These are phyloP conservation scores for Diutina catenulata DNA, from an alignment of 1,139 yeast genomes.

Conservation along the genomic window DNA sequence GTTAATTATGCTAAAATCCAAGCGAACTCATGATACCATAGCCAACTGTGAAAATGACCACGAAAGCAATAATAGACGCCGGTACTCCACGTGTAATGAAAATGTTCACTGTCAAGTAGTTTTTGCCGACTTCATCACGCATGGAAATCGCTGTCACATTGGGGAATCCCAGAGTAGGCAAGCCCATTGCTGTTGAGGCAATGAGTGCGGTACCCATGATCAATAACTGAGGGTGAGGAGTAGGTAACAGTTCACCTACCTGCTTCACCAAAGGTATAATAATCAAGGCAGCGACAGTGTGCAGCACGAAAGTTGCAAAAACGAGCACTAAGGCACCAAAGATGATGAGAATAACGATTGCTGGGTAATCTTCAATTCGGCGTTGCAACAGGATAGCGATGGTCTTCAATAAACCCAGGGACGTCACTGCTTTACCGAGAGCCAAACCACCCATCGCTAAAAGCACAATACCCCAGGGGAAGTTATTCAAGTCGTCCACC, in stretches of 20 bases:
- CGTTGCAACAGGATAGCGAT: slow-evolving; percentile 60
- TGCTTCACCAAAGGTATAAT: slow-evolving; percentile 81
- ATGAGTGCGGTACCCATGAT: slow-evolving; percentile 78
- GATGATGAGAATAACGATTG: slow-evolving; percentile 57
- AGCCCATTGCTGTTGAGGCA: slow-evolving; percentile 90
- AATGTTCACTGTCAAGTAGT: slow-evolving; percentile 70
- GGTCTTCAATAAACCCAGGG: slow-evolving; percentile 74
- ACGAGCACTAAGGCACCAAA: slow-evolving; percentile 72
- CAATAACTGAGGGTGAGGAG: slow-evolving; percentile 60
- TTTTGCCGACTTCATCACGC: slow-evolving; percentile 81
- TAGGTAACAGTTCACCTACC: slow-evolving; percentile 64
- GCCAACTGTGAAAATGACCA: slow-evolving; percentile 67
- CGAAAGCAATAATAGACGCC: slow-evolving; percentile 60
- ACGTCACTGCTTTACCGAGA: slow-evolving; percentile 80
- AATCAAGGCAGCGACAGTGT: slow-evolving; percentile 90
- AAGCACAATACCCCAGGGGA: slow-evolving; percentile 87
- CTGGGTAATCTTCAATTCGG: slow-evolving; percentile 45
- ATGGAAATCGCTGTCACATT: slow-evolving; percentile 90
- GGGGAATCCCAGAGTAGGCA: slow-evolving; percentile 95
- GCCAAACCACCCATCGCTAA: slow-evolving; percentile 97
- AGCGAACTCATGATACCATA: slow-evolving; percentile 55
- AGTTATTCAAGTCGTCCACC: slow-evolving; percentile 82
- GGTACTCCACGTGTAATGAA: slow-evolving; percentile 87
- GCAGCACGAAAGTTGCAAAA: slow-evolving; percentile 89
- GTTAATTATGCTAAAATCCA: slow-evolving; percentile 23